Evolutionary conservation across 306 rosid species (phyloP).

Genomic region (Phaseolus lunatus): DNA sequence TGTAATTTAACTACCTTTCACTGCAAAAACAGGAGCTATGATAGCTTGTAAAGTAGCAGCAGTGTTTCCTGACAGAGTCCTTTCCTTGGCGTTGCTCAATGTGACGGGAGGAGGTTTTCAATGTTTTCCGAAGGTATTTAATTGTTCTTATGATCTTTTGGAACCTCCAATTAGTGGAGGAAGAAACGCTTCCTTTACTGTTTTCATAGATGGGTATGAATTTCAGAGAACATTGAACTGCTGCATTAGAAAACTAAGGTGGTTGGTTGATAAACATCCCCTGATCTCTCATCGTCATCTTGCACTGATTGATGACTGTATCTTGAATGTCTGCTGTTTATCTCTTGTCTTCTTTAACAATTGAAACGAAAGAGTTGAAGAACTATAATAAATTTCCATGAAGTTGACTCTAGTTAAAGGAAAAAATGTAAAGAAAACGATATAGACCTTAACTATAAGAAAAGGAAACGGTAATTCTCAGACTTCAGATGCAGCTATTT

Average conservation of each 20-base stretch:
- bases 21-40: constrained; percentile 78
- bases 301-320: constrained; percentile 2
- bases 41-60: constrained; percentile 91
- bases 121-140: constrained; percentile 87
- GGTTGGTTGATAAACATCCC: constrained; percentile 29
- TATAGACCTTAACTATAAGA: background rate
- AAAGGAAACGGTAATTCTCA: background rate
- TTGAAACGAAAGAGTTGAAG: background rate
- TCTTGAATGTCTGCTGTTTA: background rate
- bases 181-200: background rate
- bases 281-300: background rate
- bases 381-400: constrained; percentile 2
- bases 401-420: background rate
- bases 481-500: constrained; percentile 15
- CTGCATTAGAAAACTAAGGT: background rate
- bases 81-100: constrained; percentile 90
- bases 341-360: background rate
- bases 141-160: constrained; percentile 39
- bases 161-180: constrained; percentile 4
- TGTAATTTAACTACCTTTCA: constrained; percentile 1
- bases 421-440: background rate
- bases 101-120: constrained; percentile 91
- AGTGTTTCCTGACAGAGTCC: constrained; percentile 78
- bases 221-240: constrained; percentile 3
- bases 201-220: background rate